These are phyloP conservation scores for Diaporthe citrichinensis DNA, from an alignment of 2,329 filamentous ascomycete genomes.

Conservation along the genomic window DNA sequence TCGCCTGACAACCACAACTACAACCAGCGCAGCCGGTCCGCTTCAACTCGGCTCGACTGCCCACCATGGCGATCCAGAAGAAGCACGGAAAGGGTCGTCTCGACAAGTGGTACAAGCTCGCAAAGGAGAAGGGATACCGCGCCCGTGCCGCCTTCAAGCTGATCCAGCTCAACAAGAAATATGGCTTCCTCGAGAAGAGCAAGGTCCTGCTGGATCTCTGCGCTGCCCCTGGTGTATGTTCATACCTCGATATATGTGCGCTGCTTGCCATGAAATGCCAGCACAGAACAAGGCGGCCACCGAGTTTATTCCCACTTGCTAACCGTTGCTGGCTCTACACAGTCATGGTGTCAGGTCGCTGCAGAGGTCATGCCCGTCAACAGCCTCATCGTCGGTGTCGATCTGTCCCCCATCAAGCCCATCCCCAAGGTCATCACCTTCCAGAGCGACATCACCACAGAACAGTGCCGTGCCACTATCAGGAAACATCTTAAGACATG, in stretches of 20 bases:
- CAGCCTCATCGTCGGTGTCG: conserved; percentile 93
- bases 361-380: conserved; percentile 93
- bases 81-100: conserved; percentile 99
- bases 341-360: conserved; percentile 97
- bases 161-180: conserved; percentile 99
- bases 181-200: conserved; percentile 97
- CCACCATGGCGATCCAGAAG: conserved; percentile 93
- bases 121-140: conserved; percentile 98
- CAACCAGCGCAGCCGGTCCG: neutral
- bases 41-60: neutral
- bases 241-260: neutral
- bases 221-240: conserved; percentile 88
- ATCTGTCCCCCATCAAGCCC: conserved; percentile 94
- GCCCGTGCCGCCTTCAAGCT: conserved; percentile 98
- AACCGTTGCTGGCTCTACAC: conserved; percentile 43
- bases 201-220: conserved; percentile 98
- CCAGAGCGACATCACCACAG: conserved; percentile 97
- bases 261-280: neutral
- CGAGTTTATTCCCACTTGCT: conserved; percentile 41
- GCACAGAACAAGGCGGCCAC: neutral
- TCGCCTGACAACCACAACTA: conserved; percentile 11
- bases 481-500: conserved; percentile 92
- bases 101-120: conserved; percentile 99
- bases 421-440: conserved; percentile 96
- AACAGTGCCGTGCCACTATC: conserved; percentile 93